Conservation (phyloP, 2,329 filamentous ascomycete genomes). For the Phialophora expanda region DNA sequence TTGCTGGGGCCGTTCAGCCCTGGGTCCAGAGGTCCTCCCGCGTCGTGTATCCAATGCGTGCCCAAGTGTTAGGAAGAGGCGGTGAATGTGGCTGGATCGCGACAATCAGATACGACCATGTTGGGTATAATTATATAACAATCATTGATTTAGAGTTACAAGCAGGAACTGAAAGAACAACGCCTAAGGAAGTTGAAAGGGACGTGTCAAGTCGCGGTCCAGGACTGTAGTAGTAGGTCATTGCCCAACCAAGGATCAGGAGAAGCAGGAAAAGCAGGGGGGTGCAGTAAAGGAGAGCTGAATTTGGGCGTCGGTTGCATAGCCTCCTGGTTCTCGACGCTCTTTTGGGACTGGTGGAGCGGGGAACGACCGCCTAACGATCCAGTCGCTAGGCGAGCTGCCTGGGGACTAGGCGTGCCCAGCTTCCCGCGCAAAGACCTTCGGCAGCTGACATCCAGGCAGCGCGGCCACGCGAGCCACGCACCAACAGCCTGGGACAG, state of each 20-base stretch:
- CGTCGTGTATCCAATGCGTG: slow-evolving; percentile 21
- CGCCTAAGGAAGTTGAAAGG: neutral
- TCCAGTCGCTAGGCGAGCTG: slow-evolving; percentile 11
- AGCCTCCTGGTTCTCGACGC: neutral
- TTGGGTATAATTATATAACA: slow-evolving; percentile 6
- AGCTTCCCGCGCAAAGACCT: neutral
- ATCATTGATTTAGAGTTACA: slow-evolving; percentile 2
- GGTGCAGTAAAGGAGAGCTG: slow-evolving; percentile 9
- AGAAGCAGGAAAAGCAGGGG: slow-evolving; percentile 18
- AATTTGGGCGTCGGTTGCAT: neutral
- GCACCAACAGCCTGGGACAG: neutral
- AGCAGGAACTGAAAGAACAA: slow-evolving; percentile 2
- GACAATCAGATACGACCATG: slow-evolving; percentile 14
- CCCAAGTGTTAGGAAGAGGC: slow-evolving; percentile 8
- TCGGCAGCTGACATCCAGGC: neutral
- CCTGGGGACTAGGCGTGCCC: neutral
- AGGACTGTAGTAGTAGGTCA: neutral
- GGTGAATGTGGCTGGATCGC: slow-evolving; percentile 1
- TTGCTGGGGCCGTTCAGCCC: neutral
- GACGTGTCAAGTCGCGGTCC: neutral
- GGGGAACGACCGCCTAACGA: neutral
- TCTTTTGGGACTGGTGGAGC: slow-evolving; percentile 12
- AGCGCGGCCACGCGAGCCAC: neutral
- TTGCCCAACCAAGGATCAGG: too few relatives aligned
- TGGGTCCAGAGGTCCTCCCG: slow-evolving; percentile 8